A percentile compares a stretch with the other conserved stretches of the same genome.
Evolutionary conservation across 2,329 filamentous ascomycete species (phyloP).

Genomic region (Fusarium sambucinum): DNA sequence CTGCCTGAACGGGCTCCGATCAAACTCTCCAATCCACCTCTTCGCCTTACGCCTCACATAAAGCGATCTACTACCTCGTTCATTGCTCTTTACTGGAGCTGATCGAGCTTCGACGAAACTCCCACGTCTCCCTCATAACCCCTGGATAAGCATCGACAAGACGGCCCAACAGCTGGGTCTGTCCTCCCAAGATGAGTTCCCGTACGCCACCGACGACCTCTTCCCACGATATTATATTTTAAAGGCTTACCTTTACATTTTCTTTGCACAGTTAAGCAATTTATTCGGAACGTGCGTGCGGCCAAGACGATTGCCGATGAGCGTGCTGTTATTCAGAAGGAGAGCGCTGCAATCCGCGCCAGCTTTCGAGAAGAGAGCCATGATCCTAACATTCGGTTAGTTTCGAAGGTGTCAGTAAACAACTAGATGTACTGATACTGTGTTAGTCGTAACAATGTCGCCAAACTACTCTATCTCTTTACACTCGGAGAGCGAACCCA

Average conservation of each 20-base stretch:
- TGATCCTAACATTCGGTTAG: constrained; percentile 89
- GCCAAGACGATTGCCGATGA: constrained; percentile 99
- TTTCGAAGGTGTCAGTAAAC: constrained; percentile 21
- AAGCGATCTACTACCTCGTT: constrained; percentile 13
- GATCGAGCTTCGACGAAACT: constrained; percentile 41
- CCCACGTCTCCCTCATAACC: constrained; percentile 31
- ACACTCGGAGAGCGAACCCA: constrained; percentile 97
- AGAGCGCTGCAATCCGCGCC: constrained; percentile 96
- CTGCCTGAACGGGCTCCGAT: constrained; percentile 42
- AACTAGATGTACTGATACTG: constrained; percentile 31
- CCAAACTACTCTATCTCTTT: constrained; percentile 97
- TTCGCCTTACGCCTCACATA: neutral
- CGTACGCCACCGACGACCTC: constrained; percentile 48
- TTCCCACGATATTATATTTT: constrained; percentile 10
- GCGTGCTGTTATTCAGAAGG: constrained; percentile 97
- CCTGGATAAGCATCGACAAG: constrained; percentile 48
- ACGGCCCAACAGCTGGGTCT: constrained; percentile 51
- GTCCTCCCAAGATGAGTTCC: constrained; percentile 56
- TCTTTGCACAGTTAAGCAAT: constrained; percentile 85
- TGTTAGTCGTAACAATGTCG: constrained; percentile 94
- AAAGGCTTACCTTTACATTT: constrained; percentile 29
- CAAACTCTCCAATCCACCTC: constrained; percentile 15
- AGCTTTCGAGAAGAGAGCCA: constrained; percentile 98
- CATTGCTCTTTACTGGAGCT: constrained; percentile 32
- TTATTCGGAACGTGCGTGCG: constrained; percentile 98